These are phyloP conservation scores for Aspergillus incahuasiensis DNA, from an alignment of 495 filamentous ascomycete genomes.

Conservation along the genomic window DNA sequence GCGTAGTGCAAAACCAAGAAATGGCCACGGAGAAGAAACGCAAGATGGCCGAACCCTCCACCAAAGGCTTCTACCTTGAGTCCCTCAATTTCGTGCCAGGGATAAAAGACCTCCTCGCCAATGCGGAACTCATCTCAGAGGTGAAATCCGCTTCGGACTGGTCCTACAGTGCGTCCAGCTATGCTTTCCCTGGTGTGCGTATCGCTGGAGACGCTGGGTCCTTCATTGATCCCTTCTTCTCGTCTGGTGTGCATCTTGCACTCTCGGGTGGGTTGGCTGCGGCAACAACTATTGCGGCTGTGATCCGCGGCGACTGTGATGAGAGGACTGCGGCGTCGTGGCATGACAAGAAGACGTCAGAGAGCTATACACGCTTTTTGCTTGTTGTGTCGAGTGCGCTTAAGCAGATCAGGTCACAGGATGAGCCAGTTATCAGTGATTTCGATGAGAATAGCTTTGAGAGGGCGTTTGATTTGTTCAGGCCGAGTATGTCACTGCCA, in stretches of 20 bases:
- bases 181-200: constrained; percentile 31
- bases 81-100: constrained; percentile 27
- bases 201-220: constrained; percentile 39
- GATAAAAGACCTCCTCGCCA: constrained; percentile 22
- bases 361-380: constrained; percentile 49
- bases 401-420: constrained; percentile 39
- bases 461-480: constrained; percentile 39
- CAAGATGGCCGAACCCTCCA: neutral
- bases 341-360: constrained; percentile 42
- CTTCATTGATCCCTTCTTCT: constrained; percentile 44
- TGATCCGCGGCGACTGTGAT: constrained; percentile 28
- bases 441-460: constrained; percentile 44
- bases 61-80: constrained; percentile 36
- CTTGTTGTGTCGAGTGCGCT: constrained; percentile 41
- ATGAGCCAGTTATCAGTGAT: constrained; percentile 31
- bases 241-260: constrained; percentile 47
- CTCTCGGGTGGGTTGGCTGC: constrained; percentile 42
- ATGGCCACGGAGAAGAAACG: neutral
- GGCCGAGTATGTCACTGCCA: constrained; percentile 37
- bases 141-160: constrained; percentile 39
- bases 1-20: constrained; percentile 33
- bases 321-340: constrained; percentile 39
- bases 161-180: constrained; percentile 39
- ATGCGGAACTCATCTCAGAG: constrained; percentile 28
- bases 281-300: constrained; percentile 34